Evolutionary conservation across 1,139 yeast genomes (phyloP).

Genomic region (Blastobotrys apis): DNA sequence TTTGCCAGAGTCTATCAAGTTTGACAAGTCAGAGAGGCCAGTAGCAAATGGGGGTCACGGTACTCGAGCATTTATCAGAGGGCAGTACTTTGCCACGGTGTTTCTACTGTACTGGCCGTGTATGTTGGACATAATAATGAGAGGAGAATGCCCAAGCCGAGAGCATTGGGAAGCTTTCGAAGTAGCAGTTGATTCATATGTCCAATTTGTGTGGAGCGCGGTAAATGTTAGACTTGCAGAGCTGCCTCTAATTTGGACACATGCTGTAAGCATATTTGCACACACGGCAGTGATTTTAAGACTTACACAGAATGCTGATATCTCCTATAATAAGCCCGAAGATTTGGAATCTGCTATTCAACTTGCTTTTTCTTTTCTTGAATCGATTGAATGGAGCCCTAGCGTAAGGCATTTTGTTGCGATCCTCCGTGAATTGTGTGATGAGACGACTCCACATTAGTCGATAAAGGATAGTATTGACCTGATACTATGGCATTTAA

Average conservation of each 20-base stretch:
- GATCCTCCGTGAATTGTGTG: slow-evolving; percentile 7
- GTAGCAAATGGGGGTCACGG: not conserved
- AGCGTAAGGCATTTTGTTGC: slow-evolving; percentile 8
- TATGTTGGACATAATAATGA: slow-evolving; percentile 9
- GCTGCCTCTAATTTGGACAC: slow-evolving; percentile 12
- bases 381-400: slow-evolving; percentile 6
- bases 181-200: slow-evolving; percentile 9
- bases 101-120: slow-evolving; percentile 15
- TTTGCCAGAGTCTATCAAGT: slow-evolving; percentile 11
- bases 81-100: slow-evolving; percentile 12
- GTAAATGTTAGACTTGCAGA: slow-evolving; percentile 7
- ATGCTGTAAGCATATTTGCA: slow-evolving; percentile 14
- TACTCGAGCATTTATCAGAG: slow-evolving; percentile 5
- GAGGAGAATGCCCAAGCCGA: slow-evolving; percentile 1
- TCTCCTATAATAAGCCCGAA: slow-evolving; percentile 3
- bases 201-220: slow-evolving; percentile 9
- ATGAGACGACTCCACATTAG: no score
- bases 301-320: not conserved
- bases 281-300: slow-evolving; percentile 11
- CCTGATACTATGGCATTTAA: no score
- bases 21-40: slow-evolving; percentile 3
- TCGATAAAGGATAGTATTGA: no score
- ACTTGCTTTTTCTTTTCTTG: slow-evolving; percentile 10
- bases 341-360: slow-evolving; percentile 8
- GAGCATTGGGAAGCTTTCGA: slow-evolving; percentile 10